phyloP scores from a whole-genome alignment of 2,329 filamentous ascomycete genomes.

The Verticillium nonalfalfae region DNA sequence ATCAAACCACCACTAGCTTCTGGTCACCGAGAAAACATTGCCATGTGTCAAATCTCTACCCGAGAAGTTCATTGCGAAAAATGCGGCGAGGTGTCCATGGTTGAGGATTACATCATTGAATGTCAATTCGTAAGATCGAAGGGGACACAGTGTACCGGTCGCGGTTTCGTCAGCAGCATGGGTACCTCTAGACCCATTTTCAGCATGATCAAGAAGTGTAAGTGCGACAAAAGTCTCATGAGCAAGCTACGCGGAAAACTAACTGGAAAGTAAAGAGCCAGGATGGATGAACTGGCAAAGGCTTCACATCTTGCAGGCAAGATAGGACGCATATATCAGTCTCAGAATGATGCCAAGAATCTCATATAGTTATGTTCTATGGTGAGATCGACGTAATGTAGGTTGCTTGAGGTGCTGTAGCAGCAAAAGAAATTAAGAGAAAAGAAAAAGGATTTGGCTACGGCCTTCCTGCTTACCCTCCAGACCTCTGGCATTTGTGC shows the following conservation, averaged over 20 bases:
- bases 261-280: neutral
- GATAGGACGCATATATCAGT: no score
- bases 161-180: neutral
- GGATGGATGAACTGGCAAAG: neutral
- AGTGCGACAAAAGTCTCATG: neutral
- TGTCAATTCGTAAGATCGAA: neutral
- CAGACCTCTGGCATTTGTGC: no score
- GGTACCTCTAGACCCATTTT: neutral
- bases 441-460: no score
- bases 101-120: neutral
- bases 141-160: neutral
- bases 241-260: neutral
- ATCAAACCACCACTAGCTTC: neutral
- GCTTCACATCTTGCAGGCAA: no score
- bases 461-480: no score
- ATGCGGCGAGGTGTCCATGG: neutral
- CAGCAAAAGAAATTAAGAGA: no score
- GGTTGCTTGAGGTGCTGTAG: no score
- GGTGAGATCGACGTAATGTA: no score
- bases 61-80: neutral
- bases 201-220: neutral
- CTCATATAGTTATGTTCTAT: no score
- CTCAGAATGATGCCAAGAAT: no score
- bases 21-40: neutral
- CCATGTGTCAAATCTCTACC: neutral